Conservation (phyloP, 1,284 basidiomycete species). For the Heterobasidion parviporum region DNA sequence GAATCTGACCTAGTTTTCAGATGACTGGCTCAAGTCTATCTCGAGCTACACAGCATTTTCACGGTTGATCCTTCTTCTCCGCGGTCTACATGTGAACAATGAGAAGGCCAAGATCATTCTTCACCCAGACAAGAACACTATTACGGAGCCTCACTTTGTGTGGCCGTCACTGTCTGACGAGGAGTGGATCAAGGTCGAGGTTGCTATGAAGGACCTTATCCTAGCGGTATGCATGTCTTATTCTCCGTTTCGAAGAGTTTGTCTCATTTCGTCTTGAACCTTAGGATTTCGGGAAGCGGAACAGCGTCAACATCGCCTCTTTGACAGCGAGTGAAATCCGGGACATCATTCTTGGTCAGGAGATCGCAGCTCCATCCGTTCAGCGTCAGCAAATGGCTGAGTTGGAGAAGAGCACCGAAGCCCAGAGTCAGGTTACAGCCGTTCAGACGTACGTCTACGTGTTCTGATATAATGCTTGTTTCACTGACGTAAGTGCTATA, state of each 20-base stretch:
- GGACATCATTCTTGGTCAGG: slow-evolving; percentile 95
- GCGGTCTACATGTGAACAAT: slow-evolving; percentile 97
- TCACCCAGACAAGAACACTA: slow-evolving; percentile 88
- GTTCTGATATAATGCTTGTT: background rate
- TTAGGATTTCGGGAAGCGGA: slow-evolving; percentile 96
- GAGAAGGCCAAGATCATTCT: slow-evolving; percentile 97
- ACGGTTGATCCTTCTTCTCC: slow-evolving; percentile 89
- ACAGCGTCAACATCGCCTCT: slow-evolving; percentile 97
- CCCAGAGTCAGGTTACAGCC: slow-evolving; percentile 92
- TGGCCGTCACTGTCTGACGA: slow-evolving; percentile 95
- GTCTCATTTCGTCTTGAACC: slow-evolving; percentile 8
- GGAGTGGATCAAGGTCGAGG: slow-evolving; percentile 99
- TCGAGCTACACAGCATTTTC: slow-evolving; percentile 99
- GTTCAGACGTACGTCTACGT: slow-evolving; percentile 67
- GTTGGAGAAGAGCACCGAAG: slow-evolving; percentile 93
- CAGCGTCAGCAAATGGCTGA: slow-evolving; percentile 99
- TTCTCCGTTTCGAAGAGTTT: background rate
- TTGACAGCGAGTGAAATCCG: slow-evolving; percentile 94
- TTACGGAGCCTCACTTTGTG: slow-evolving; percentile 97
- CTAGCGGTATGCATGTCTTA: slow-evolving; percentile 48
- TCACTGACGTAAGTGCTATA: slow-evolving; percentile 20
- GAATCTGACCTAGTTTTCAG: slow-evolving; percentile 25
- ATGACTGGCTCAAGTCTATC: slow-evolving; percentile 99
- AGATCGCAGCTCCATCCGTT: slow-evolving; percentile 86
- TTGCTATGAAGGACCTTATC: slow-evolving; percentile 93